phyloP scores from a whole-genome alignment of 805 yeast species.

The Schwanniomyces pseudopolymorphus region DNA sequence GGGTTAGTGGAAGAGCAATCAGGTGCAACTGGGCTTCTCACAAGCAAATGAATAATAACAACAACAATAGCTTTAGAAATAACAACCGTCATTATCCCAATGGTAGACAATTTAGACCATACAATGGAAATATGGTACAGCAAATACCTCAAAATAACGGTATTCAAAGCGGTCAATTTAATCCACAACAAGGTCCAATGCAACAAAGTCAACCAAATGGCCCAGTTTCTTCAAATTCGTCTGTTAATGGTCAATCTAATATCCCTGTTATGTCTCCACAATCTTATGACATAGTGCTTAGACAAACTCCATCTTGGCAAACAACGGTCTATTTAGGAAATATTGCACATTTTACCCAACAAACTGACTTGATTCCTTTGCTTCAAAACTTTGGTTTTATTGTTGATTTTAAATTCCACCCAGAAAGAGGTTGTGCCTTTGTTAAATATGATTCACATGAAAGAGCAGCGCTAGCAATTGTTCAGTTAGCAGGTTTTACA shows the following conservation, averaged over 20 bases:
- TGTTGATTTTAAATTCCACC: conserved; percentile 75
- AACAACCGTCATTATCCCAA: conserved; percentile 11
- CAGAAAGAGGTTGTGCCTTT: conserved; percentile 86
- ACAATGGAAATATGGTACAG: conserved; percentile 12
- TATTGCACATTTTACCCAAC: conserved; percentile 73
- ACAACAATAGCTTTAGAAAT: conserved; percentile 8
- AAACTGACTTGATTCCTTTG: conserved; percentile 69
- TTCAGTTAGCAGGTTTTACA: conserved; percentile 67
- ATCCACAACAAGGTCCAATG: conserved; percentile 5
- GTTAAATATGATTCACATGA: conserved; percentile 86
- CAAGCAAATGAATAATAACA: conserved; percentile 39
- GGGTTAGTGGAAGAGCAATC: conserved; percentile 71
- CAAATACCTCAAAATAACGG: conserved; percentile 10
- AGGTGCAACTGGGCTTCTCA: conserved; percentile 90
- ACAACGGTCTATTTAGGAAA: conserved; percentile 88
- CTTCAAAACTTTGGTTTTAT: conserved; percentile 80
- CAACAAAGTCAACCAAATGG: conserved; percentile 1
- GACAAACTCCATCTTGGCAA: conserved; percentile 81
- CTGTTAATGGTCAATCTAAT: conserved; percentile 8
- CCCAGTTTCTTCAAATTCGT: conserved; percentile 1
- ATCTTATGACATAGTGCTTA: conserved; percentile 65
- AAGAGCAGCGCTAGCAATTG: conserved; percentile 84
- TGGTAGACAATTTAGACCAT: conserved; percentile 15
- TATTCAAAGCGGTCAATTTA: conserved; percentile 7
- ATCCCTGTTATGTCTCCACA: conserved; percentile 47